A percentile compares a stretch with the other conserved stretches of the same genome.
These are phyloP conservation scores for Skeletonema tropicum DNA, from an alignment of 108 stramenopile species.

Conservation along the genomic window DNA sequence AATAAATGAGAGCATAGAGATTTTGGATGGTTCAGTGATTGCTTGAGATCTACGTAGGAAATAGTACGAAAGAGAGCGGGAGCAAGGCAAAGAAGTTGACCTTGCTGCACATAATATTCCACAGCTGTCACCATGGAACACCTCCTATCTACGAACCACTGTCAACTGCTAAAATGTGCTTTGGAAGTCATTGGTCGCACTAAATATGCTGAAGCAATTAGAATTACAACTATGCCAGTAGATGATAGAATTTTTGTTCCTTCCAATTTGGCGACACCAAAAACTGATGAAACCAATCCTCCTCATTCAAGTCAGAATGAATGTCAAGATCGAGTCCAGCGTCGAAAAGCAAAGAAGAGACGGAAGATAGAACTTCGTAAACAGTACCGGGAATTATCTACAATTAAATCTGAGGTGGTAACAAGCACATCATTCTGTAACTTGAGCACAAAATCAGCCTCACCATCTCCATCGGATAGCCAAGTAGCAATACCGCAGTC, in stretches of 20 bases:
- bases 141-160: background rate
- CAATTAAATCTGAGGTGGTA: background rate
- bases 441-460: background rate
- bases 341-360: slow-evolving; percentile 29
- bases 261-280: background rate
- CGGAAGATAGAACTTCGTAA: slow-evolving; percentile 15
- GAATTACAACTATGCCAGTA: background rate
- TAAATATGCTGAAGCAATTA: slow-evolving; percentile 15
- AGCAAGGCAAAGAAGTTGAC: no score
- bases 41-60: no score
- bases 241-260: background rate
- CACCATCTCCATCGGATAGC: background rate
- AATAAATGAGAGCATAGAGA: no score
- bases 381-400: background rate
- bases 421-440: slow-evolving; percentile 12
- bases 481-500: background rate
- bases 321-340: slow-evolving; percentile 12
- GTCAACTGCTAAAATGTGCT: slow-evolving; percentile 23
- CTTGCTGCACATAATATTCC: no score
- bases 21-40: no score
- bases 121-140: background rate
- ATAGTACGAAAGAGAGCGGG: no score
- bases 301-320: background rate
- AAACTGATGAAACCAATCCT: background rate
- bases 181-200: slow-evolving; percentile 18